These are phyloP conservation scores for Polychaeton citri DNA, from an alignment of 2,329 filamentous ascomycete species.

Conservation along the genomic window DNA sequence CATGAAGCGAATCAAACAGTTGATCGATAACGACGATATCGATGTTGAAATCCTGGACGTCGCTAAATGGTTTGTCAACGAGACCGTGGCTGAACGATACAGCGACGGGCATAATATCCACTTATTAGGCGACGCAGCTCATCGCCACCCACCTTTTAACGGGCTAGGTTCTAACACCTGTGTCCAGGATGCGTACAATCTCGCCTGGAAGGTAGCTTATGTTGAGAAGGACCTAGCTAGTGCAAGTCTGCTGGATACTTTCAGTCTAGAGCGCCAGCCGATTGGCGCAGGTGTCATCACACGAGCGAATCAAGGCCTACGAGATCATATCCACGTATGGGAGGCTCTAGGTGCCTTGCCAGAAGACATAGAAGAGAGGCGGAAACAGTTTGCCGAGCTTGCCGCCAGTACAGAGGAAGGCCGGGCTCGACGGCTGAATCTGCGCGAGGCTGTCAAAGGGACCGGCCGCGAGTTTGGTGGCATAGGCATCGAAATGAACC, in stretches of 20 bases:
- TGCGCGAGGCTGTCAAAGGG: conserved; percentile 16
- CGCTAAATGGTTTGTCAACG: conserved; percentile 48
- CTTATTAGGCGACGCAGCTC: conserved; percentile 45
- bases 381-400: conserved; percentile 16
- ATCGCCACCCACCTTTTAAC: conserved; percentile 45
- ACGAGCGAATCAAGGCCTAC: conserved; percentile 44
- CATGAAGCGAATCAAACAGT: conserved; percentile 29
- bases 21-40: conserved; percentile 43
- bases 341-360: conserved; percentile 17
- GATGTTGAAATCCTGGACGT: conserved; percentile 39
- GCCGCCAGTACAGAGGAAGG: conserved; percentile 14
- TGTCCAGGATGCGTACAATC: conserved; percentile 25
- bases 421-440: conserved; percentile 24
- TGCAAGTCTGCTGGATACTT: conserved; percentile 16
- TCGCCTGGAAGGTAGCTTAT: conserved; percentile 25
- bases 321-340: conserved; percentile 32
- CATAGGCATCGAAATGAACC: conserved; percentile 47
- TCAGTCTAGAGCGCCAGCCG: conserved; percentile 22
- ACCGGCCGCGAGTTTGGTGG: conserved; percentile 34
- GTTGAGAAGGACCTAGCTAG: conserved; percentile 17
- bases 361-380: conserved; percentile 15
- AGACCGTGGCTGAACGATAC: conserved; percentile 46
- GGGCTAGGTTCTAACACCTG: conserved; percentile 46
- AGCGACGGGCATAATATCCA: conserved; percentile 33
- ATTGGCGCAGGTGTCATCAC: conserved; percentile 37